A percentile compares a stretch with the other conserved stretches of the same genome.
phyloP scores from a whole-genome alignment of 2,329 filamentous ascomycete genomes.

The Blastomyces parvus region DNA sequence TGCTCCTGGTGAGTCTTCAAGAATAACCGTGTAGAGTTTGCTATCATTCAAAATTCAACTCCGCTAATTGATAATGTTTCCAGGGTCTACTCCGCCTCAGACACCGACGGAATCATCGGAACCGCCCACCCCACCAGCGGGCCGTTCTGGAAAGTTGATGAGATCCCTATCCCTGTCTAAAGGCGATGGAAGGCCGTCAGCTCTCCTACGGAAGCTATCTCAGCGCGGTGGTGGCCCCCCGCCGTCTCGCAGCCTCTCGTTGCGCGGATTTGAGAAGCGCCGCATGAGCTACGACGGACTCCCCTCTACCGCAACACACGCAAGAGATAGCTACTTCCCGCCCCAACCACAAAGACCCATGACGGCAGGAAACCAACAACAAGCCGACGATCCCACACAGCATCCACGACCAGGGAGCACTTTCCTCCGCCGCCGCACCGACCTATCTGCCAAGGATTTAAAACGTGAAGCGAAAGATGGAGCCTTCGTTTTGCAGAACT shows the following conservation, averaged over 20 bases:
- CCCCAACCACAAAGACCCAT: conserved; percentile 11
- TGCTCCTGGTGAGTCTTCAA: conserved; percentile 52
- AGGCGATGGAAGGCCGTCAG: conserved; percentile 40
- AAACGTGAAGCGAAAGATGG: conserved; percentile 47
- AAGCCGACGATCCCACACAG: conserved; percentile 9
- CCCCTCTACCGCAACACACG: conserved; percentile 20
- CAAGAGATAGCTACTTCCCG: conserved; percentile 28
- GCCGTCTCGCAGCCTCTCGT: conserved; percentile 30
- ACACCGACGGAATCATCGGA: conserved; percentile 48
- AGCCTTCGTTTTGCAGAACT: conserved; percentile 42
- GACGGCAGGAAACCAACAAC: conserved; percentile 9
- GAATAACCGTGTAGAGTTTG: neutral
- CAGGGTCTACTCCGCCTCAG: conserved; percentile 61
- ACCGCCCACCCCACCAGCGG: conserved; percentile 32
- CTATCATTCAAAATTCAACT: neutral
- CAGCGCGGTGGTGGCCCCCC: conserved; percentile 34
- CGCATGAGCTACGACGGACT: conserved; percentile 30
- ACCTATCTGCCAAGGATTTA: conserved; percentile 53
- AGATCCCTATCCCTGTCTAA: conserved; percentile 55
- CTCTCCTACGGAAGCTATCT: conserved; percentile 39
- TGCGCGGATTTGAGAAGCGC: conserved; percentile 17
- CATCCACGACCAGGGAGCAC: conserved; percentile 28
- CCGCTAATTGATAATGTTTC: conserved; percentile 39
- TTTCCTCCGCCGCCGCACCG: conserved; percentile 63
- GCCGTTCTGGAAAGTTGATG: conserved; percentile 36